A percentile compares a stretch with the other conserved stretches of the same genome.
Conservation (phyloP, 1,284 basidiomycete genomes). For the Agroathelia rolfsii region DNA sequence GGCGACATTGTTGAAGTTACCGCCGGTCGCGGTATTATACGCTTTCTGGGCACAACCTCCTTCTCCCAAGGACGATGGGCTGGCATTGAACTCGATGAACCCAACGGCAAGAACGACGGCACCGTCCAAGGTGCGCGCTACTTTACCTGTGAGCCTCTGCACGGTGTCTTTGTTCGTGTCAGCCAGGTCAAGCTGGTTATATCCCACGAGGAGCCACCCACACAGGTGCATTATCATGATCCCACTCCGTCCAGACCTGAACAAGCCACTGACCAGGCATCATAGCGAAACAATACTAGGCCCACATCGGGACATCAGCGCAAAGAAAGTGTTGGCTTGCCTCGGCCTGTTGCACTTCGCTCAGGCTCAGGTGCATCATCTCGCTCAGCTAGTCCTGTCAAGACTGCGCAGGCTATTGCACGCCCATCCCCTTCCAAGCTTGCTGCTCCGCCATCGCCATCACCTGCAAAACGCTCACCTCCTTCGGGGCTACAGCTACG, state of each 20-base stretch:
- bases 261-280: no score
- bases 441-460: slow-evolving; percentile 22
- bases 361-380: slow-evolving; percentile 25
- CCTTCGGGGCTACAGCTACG: slow-evolving; percentile 24
- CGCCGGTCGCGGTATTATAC: slow-evolving; percentile 75
- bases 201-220: slow-evolving; percentile 16
- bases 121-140: slow-evolving; percentile 77
- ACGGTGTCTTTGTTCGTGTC: slow-evolving; percentile 88
- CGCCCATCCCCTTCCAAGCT: slow-evolving; percentile 18
- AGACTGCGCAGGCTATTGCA: slow-evolving; percentile 17
- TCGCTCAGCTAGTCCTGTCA: slow-evolving; percentile 32
- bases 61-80: slow-evolving; percentile 93
- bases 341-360: slow-evolving; percentile 26
- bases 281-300: slow-evolving; percentile 1
- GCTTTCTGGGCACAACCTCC: slow-evolving; percentile 78
- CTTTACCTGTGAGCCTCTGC: slow-evolving; percentile 69
- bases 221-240: slow-evolving; percentile 13
- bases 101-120: slow-evolving; percentile 94
- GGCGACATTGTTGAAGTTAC: slow-evolving; percentile 67
- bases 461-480: slow-evolving; percentile 31
- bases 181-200: slow-evolving; percentile 72
- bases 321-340: slow-evolving; percentile 26
- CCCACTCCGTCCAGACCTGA: not conserved
- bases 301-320: slow-evolving; percentile 26
- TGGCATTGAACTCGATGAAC: slow-evolving; percentile 79